Evolutionary conservation across 352 stramenopile genomes (phyloP).

Genomic region (Globisporangium iwayamae): DNA sequence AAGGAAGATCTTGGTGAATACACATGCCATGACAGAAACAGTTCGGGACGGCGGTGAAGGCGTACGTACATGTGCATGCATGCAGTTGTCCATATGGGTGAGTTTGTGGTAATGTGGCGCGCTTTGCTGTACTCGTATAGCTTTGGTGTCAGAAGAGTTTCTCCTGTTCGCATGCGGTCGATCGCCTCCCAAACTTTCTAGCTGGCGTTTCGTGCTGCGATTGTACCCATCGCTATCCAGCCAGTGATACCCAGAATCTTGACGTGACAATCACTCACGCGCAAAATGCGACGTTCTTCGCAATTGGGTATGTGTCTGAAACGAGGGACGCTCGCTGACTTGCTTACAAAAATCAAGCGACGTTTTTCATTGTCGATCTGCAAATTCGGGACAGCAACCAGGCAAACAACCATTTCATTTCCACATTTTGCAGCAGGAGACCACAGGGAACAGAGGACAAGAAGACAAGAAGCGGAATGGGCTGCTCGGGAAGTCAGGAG

Average conservation of each 20-base stretch:
- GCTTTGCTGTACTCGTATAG: too few relatives aligned
- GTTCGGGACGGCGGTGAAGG: too few relatives aligned
- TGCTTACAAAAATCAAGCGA: not conserved
- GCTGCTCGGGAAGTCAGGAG: conserved; percentile 4
- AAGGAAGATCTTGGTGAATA: not conserved
- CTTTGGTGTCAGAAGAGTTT: too few relatives aligned
- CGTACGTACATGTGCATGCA: too few relatives aligned
- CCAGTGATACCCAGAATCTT: not conserved
- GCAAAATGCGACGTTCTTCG: not conserved
- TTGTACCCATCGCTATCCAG: not conserved
- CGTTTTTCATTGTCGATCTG: not conserved
- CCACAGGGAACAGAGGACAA: not conserved
- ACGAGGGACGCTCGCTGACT: not conserved
- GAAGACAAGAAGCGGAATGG: not conserved
- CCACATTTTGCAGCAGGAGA: not conserved
- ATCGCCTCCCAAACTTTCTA: too few relatives aligned
- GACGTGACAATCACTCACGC: not conserved
- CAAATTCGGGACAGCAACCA: not conserved
- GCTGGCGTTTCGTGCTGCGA: not conserved
- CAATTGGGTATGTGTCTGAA: not conserved
- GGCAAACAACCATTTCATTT: not conserved
- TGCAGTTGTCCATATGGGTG: too few relatives aligned
- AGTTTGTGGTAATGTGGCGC: too few relatives aligned
- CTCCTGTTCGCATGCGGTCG: too few relatives aligned
- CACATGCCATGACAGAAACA: too few relatives aligned